Base-by-base conservation (phyloP, 2,329 filamentous ascomycete species). In the Penicillium sp. region DNA sequence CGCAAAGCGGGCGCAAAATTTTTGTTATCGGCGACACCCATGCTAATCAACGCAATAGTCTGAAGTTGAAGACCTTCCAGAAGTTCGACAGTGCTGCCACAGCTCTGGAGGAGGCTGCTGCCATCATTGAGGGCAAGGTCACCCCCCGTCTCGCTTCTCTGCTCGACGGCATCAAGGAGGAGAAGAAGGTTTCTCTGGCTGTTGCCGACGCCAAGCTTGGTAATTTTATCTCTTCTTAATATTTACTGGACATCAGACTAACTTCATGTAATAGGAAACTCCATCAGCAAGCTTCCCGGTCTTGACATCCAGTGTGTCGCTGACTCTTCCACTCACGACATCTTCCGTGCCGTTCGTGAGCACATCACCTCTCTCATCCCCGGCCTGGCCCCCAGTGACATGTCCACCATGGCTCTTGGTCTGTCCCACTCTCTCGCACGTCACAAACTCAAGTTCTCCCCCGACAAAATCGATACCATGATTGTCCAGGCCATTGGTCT, bases 391-490 rank as follows among this genome's bases (percentile, higher is more conserved):
- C 87, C 90, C 48, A 84, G 91, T 69, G 93, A 94, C 72, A 86
- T 97, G 71, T 88, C 91, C 71, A 94, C 92, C 67, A 97, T 97
- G 89, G 88, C 90, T 22, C 84, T 99, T 56, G 94, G 94, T 85
- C 87, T 99, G 47, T 96, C 93, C 34, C 94, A 99, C 80, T 97
- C 92, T 53, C 87, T 99, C 69, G 96, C 93, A 45, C 88, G 92
- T 61, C 92, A 99, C 80, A 97, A 96, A 83, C 86, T 99, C 71
- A 97, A 97, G 82, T 99, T 99, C 79, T 96, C 91, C 8, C 89
- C 93, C 53, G 92, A 99, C 72, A 99, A 99, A 83, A 93, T 99
- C 64, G 94, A 99, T 73, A 94, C 94, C 48, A 99, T 99, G 94
- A 96, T 99, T 71, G 92, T 99, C 54, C 94, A 99, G 79, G 92